phyloP scores from a whole-genome alignment of 129 eudicot species.

The Flaveria robusta region DNA sequence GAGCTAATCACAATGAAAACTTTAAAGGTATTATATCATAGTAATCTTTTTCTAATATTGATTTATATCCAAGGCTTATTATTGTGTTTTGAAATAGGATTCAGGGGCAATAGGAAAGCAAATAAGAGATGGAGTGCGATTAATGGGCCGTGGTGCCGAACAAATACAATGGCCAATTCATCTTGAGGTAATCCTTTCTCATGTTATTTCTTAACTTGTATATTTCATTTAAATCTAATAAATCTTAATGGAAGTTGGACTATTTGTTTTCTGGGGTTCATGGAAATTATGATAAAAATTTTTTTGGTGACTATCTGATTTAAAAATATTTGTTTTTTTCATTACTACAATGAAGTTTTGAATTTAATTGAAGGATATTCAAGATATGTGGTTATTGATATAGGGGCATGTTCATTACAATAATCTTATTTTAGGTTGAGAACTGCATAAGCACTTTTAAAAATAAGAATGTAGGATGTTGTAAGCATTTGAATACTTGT shows the following conservation, averaged over 20 bases:
- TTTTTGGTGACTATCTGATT: background rate
- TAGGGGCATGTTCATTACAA: too few relatives aligned
- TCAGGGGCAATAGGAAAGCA: conserved; percentile 95
- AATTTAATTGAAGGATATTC: background rate
- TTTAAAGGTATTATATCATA: conserved; percentile 53
- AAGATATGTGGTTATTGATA: background rate
- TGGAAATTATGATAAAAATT: too few relatives aligned
- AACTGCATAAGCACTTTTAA: background rate
- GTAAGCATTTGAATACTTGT: background rate
- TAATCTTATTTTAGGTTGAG: too few relatives aligned
- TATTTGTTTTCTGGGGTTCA: background rate
- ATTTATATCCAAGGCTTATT: background rate
- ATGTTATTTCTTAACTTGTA: background rate
- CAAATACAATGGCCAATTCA: conserved; percentile 90
- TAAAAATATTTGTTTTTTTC: background rate
- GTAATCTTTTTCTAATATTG: background rate
- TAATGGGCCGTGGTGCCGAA: conserved; percentile 97
- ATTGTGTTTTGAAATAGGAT: conserved; percentile 50
- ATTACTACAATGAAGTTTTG: background rate
- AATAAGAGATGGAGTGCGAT: conserved; percentile 83
- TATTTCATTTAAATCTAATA: background rate
- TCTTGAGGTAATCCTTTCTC: conserved; percentile 63
- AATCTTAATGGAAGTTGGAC: background rate
- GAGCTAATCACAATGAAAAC: conserved; percentile 96
- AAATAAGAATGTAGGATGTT: background rate